phyloP scores from a whole-genome alignment of 2,329 filamentous ascomycete genomes.

The Phoma sp. region DNA sequence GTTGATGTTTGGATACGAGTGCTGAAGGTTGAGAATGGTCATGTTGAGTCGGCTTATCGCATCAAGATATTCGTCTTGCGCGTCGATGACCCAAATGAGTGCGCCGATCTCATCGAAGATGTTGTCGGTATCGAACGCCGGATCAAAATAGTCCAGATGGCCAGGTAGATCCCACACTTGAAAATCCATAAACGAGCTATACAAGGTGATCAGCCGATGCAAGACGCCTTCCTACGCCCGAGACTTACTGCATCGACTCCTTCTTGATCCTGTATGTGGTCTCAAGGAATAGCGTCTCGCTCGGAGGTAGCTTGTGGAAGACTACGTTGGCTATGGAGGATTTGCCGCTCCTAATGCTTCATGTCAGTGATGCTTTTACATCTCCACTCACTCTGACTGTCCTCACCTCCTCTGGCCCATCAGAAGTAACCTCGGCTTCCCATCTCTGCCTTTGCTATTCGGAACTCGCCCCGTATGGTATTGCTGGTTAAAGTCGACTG shows the following conservation, averaged over 20 bases:
- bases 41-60: conserved; percentile 84
- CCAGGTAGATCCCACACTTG: conserved; percentile 98
- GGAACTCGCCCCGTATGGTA: conserved; percentile 53
- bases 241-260: conserved; percentile 85
- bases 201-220: conserved; percentile 6
- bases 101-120: conserved; percentile 95
- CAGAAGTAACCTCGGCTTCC: conserved; percentile 83
- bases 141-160: conserved; percentile 90
- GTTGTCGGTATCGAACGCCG: conserved; percentile 86
- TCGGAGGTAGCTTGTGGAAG: conserved; percentile 97
- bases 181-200: conserved; percentile 97
- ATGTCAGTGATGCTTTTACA: conserved; percentile 18
- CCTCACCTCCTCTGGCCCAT: conserved; percentile 94
- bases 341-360: conserved; percentile 79
- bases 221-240: not conserved
- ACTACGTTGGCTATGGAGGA: conserved; percentile 98
- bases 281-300: conserved; percentile 93
- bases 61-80: conserved; percentile 96
- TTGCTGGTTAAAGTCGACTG: conserved; percentile 45
- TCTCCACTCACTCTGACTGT: not conserved
- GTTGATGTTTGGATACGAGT: conserved; percentile 90
- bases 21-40: conserved; percentile 87
- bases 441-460: conserved; percentile 60
- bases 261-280: conserved; percentile 94
- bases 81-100: conserved; percentile 97